Evolutionary conservation across 1,284 basidiomycete species (phyloP), one percentile per base, ranked within the genome.

Genomic region (Pisolithus thermaeus): DNA sequence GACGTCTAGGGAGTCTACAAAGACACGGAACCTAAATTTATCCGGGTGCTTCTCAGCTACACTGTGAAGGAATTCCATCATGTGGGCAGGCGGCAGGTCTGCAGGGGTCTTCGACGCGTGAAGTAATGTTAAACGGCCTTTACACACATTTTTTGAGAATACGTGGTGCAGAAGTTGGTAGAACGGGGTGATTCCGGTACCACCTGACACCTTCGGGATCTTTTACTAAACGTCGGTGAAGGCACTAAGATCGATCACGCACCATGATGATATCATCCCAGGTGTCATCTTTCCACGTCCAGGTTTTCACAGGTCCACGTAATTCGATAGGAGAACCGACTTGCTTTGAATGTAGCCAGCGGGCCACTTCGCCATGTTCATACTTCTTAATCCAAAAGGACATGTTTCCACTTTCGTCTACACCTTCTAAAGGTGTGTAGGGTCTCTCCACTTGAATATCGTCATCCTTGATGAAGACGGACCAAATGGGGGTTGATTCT

Each of bases 371-470:
- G 35, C 91, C 90, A 49, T 78, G 78, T 0, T 79, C 76, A 59
- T 92, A 93, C 56, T 74, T 80, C 69, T 90, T 90, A 35, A 92
- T 75, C 86, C 88, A 91, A 46, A 90, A 78, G 42, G 70, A 69
- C 74, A 90, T 82, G 47, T 73, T 69, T 1, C 87, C 82, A 35
- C 81, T 64, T 53, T 74, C 65, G 51, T 86, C 82, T 22, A 90
- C 71, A 12, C 87, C 84, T 57, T 82, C 75, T 39, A 91, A 67
- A 1, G 90, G 88, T 4, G 91, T 93, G 62, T 91, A 93, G 3
- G 89, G 82, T 47, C 90, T 70, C 62, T 93, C 90, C n/a, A 92
- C 87, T 66, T 92, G 90, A 20, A 93, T 87, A 58, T 90, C 90
- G 56, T 87, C 85, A 61, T 93, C 88, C 59, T 92, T 92, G 63